A percentile compares a stretch with the other conserved stretches of the same genome.
Conservation (phyloP, 257 asterid genomes). For the Nicotiana attenuata region DNA sequence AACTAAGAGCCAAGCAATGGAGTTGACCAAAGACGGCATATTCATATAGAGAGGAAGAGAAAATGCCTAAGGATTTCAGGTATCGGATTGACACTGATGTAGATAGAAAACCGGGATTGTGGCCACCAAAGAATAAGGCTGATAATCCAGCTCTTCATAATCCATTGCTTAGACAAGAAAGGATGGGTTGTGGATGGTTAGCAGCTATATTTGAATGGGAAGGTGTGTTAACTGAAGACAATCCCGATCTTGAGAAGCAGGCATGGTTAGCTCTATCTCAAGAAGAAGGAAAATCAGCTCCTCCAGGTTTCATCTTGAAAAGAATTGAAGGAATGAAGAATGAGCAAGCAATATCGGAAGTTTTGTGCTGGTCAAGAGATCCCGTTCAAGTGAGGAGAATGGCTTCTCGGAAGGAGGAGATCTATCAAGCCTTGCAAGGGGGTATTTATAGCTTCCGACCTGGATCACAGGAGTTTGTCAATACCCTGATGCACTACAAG, state of each 20-base stretch:
- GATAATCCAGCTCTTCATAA: slow-evolving; percentile 76
- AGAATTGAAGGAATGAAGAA: slow-evolving; percentile 93
- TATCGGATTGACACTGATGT: slow-evolving; percentile 42
- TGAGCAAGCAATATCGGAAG: slow-evolving; percentile 93
- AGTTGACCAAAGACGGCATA: slow-evolving; percentile 56
- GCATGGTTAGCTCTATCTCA: slow-evolving; percentile 80
- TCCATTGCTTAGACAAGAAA: slow-evolving; percentile 85
- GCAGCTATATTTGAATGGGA: slow-evolving; percentile 97
- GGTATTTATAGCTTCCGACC: slow-evolving; percentile 68
- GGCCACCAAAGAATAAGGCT: slow-evolving; percentile 89
- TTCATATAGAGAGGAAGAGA: slow-evolving; percentile 51
- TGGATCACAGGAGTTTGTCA: slow-evolving; percentile 76
- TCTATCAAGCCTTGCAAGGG: slow-evolving; percentile 73
- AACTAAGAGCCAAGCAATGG: slow-evolving; percentile 80
- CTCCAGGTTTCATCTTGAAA: slow-evolving; percentile 65
- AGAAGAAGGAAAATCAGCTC: slow-evolving; percentile 83
- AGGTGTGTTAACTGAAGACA: slow-evolving; percentile 80
- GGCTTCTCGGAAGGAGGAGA: slow-evolving; percentile 76
- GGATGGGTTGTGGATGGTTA: slow-evolving; percentile 97
- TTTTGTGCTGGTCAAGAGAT: slow-evolving; percentile 96
- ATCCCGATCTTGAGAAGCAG: slow-evolving; percentile 80
- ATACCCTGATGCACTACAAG: slow-evolving; percentile 60
- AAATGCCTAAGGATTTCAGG: slow-evolving; percentile 41
- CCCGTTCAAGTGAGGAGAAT: slow-evolving; percentile 54
- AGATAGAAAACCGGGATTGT: slow-evolving; percentile 49